Base-by-base conservation (phyloP, 2,329 filamentous ascomycete species). In the Microsporum ferrugineum region DNA sequence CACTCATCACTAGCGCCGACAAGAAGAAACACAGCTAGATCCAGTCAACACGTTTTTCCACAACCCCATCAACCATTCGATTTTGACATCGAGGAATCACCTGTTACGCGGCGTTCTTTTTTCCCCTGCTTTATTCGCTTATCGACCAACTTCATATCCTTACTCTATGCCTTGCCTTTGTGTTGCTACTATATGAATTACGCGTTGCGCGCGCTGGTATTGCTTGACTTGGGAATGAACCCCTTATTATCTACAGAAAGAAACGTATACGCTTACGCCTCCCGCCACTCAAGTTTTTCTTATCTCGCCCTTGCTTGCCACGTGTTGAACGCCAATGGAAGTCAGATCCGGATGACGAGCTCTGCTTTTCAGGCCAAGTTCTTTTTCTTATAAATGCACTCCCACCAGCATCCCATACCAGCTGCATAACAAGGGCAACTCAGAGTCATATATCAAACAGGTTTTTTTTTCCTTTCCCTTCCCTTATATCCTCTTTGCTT, bases 1-100 rank as follows among this genome's bases (percentile, higher is more conserved):
- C 94, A 12, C 81, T 99, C 68, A 82, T 99, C 69, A 84, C 95
- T 75, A 96, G 96, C 85, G 91, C 95, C 61, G 91, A 96, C 78
- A 89, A 95, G 79, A 95, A 95, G 88, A 96, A 96, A 88, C 47
- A 51, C 23, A 14, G 47, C 29, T 51, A 51, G 47, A 51, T 43
- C 10, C 2, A 7, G 10, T 43, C n/a, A 23, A 51, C 29, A 33
- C 27, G 6, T 23, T 29, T 31, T 33, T 23, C 41, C 41, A 27
- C 14, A 45, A 45, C 14, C 38, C 38, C 38, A 41, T 41, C 41
- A 17, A 17, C 41, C 41, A 45, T 45, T 23, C 17, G 17, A 23
- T 23, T 23, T 23, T 10, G 10, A 36, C 34, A 36, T 36, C 34
- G 34, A 36, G 17, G 1, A 23, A 23, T 23, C 17, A 23, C 17